phyloP scores from a whole-genome alignment of 331 rosid species.

The Malus hybrid region DNA sequence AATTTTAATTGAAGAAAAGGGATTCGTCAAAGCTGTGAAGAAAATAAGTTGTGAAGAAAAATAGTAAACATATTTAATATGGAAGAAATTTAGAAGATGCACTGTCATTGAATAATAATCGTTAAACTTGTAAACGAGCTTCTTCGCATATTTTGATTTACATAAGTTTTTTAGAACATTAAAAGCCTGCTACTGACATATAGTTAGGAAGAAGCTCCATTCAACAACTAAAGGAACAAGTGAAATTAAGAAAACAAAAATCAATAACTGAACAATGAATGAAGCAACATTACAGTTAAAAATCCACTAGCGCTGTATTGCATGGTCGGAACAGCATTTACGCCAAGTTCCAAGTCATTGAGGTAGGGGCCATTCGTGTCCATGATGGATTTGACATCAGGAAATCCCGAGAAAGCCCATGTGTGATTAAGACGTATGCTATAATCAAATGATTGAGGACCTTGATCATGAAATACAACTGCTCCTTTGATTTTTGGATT shows the following conservation, averaged over 20 bases:
- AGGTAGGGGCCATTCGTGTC: slow-evolving; percentile 90
- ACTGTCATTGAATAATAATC: not conserved
- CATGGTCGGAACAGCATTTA: slow-evolving; percentile 68
- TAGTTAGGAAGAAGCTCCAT: slow-evolving; percentile 2
- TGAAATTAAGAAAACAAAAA: not conserved
- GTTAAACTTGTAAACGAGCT: not conserved
- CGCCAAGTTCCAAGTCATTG: slow-evolving; percentile 82
- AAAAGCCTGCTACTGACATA: not conserved
- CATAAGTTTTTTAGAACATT: not conserved
- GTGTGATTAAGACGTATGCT: slow-evolving; percentile 96
- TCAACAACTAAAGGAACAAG: not conserved
- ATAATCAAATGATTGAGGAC: slow-evolving; percentile 78
- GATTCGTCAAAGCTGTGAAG: not conserved
- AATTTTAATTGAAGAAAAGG: not conserved
- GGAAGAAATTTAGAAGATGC: not conserved
- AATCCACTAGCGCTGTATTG: slow-evolving; percentile 96
- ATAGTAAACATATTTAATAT: not conserved
- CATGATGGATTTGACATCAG: slow-evolving; percentile 80
- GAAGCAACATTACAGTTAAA: slow-evolving; percentile 60
- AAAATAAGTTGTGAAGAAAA: not conserved
- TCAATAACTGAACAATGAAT: slow-evolving; percentile 16
- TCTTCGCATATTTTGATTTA: not conserved
- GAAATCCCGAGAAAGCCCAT: slow-evolving; percentile 96
- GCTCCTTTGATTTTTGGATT: slow-evolving; percentile 90
- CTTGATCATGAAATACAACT: slow-evolving; percentile 78